A percentile compares a stretch with the other conserved stretches of the same genome.
These are phyloP conservation scores for Diutina mesorugosa DNA, from an alignment of 1,139 yeast species.

Conservation along the genomic window DNA sequence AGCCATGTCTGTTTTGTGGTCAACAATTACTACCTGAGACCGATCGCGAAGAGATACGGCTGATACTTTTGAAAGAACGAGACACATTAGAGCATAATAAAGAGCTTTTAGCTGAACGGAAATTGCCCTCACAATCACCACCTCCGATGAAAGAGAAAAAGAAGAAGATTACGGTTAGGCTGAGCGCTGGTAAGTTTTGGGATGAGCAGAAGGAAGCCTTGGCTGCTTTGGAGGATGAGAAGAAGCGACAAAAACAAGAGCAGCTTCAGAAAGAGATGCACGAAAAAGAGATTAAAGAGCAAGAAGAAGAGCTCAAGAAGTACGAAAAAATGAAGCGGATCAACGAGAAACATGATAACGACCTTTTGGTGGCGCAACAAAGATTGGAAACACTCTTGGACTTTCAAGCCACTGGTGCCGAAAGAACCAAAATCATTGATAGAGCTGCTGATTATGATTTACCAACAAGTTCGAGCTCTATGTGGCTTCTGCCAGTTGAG, in stretches of 20 bases:
- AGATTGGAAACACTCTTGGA: conserved; percentile 59
- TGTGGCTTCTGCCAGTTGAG: conserved; percentile 86
- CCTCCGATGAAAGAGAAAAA: conserved; percentile 11
- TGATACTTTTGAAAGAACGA: conserved; percentile 35
- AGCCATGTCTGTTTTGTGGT: conserved; percentile 82
- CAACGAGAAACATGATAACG: conserved; percentile 27
- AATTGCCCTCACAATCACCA: conserved; percentile 7
- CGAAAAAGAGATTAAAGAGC: conserved; percentile 20
- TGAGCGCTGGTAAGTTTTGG: conserved; percentile 52
- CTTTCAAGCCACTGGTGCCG: conserved; percentile 80
- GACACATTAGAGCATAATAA: conserved; percentile 15
- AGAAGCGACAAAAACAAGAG: conserved; percentile 5
- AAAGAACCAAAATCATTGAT: conserved; percentile 84
- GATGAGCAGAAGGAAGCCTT: conserved; percentile 55
- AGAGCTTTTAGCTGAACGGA: conserved; percentile 7
- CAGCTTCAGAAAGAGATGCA: not conserved
- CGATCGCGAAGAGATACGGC: conserved; percentile 49
- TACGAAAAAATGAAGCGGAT: conserved; percentile 17
- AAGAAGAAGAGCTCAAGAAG: conserved; percentile 23
- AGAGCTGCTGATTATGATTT: conserved; percentile 81
- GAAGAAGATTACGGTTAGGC: conserved; percentile 35
- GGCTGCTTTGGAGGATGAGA: conserved; percentile 33
- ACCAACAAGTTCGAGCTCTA: conserved; percentile 32
- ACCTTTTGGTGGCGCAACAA: conserved; percentile 54
- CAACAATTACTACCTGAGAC: conserved; percentile 44